Percentiles rank a stretch among this genome's conserved stretches.
These are phyloP conservation scores for Salix purpurea DNA, from an alignment of 345 rosid genomes.

Conservation along the genomic window DNA sequence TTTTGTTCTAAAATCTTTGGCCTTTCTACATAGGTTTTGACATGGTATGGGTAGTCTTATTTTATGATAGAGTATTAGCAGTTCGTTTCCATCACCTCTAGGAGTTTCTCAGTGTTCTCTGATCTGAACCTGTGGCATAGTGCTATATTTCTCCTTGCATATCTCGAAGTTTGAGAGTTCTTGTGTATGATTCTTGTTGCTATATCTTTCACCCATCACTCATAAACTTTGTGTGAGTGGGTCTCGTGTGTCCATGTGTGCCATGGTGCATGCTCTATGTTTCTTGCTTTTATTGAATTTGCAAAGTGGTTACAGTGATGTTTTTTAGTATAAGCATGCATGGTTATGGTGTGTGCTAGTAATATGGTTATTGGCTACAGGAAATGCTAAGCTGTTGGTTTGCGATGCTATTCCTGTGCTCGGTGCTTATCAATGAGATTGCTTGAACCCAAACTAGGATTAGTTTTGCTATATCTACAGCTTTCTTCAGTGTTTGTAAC, in stretches of 20 bases:
- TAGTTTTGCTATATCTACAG: not conserved
- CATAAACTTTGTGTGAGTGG: too few species aligned
- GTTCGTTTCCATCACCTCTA: not conserved
- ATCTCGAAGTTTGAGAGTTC: not conserved
- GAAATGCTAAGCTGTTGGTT: not conserved
- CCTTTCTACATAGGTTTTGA: not conserved
- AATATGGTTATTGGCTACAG: not conserved
- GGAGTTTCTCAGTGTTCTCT: not conserved
- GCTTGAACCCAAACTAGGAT: not conserved
- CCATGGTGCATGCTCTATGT: not conserved
- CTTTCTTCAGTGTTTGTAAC: not conserved
- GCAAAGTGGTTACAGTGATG: not conserved
- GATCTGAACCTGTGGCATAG: too few species aligned
- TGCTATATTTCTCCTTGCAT: not conserved
- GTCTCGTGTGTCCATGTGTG: too few species aligned
- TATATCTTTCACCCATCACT: not conserved
- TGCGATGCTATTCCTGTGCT: not conserved
- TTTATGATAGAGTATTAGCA: not conserved
- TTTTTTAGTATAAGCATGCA: not conserved
- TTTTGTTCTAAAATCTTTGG: not conserved
- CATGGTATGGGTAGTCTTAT: not conserved
- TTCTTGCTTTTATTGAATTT: not conserved
- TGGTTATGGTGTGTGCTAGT: not conserved
- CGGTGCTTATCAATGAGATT: not conserved
- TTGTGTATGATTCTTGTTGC: not conserved